Conservation (phyloP, 2,329 filamentous ascomycete genomes). For the Diaporthe ampelina region DNA sequence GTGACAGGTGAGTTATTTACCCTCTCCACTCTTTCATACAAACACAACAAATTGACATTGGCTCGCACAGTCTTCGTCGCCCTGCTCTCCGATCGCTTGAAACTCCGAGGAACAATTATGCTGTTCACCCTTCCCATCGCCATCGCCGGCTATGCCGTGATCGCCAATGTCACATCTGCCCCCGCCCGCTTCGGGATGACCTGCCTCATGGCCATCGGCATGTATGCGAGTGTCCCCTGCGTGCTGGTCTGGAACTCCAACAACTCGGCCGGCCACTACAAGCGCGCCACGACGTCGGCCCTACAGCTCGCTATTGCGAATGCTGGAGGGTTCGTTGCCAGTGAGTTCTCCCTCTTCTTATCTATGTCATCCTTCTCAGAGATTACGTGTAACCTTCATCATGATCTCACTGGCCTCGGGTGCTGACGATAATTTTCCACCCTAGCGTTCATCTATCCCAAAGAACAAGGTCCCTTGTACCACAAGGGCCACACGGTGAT, state of each 20-base stretch:
- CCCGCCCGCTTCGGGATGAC: constrained; percentile 75
- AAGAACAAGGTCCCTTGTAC: constrained; percentile 68
- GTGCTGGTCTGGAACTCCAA: constrained; percentile 77
- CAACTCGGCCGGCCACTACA: constrained; percentile 78
- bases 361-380: too few species aligned
- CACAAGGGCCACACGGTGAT: constrained; percentile 73
- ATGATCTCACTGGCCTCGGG: background rate
- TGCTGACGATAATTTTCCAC: background rate
- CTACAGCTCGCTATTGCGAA: constrained; percentile 77
- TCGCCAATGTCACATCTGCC: constrained; percentile 66
- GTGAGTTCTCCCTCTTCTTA: constrained; percentile 50
- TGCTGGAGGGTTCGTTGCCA: constrained; percentile 75
- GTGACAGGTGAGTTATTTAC: constrained; percentile 59
- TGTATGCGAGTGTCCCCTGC: constrained; percentile 74
- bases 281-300: constrained; percentile 75
- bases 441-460: constrained; percentile 72
- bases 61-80: constrained; percentile 66
- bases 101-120: constrained; percentile 72
- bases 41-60: background rate
- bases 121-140: constrained; percentile 73
- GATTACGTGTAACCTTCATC: too few species aligned
- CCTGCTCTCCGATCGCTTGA: constrained; percentile 71
- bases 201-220: constrained; percentile 75
- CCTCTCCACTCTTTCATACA: background rate
- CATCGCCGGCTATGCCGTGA: constrained; percentile 75